Evolutionary conservation across 1,284 basidiomycete species (phyloP), one percentile per base, ranked within the genome.

Genomic region (Naganishia sp.): DNA sequence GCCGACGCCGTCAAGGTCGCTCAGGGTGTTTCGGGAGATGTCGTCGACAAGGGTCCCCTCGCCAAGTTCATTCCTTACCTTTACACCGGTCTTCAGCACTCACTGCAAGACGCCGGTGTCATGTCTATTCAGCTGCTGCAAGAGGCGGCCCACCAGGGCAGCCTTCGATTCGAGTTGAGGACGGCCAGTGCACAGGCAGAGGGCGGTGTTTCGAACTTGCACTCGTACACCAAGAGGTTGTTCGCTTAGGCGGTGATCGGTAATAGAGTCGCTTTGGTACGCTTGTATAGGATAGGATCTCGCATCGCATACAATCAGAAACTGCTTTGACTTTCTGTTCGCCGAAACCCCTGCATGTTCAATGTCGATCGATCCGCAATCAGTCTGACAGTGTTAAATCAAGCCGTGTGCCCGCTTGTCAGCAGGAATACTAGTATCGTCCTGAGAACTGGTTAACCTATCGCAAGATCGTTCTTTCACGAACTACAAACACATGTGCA

Each of bases 181-280:
- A 98, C 95, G 11, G 90, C 94, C 21, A 92, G 90, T 72, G 95
- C 95, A 25, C 95, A 98, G 83, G 84, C 96, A 57, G 95, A 98
- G 81, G 95, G 95, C 63, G 92, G 92, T 49, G 94, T 97, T 23
- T 92, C 96, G 82, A 94, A 94, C 18, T 80, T 94, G 71, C 90
- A 94, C 81, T 92, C 89, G 64, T 69, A 70, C 55, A 86, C 86
- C 74, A 87, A 87, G 82, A 79, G 84, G 36, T 78, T 87, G 67
- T 87, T 85, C 75, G 83, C 83, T 64, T 83, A 77, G 71, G 21
- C 21, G 31, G 23, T 39, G 48, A 33, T 13, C 36, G 13, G 36
- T 39, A 48, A 43, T 46, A 59, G 45, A 44, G 13, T 45, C 21
- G 25, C 36, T 16, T 57, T n/a, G 33, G 55, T 45, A 57, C 13